Evolutionary conservation across 1,284 basidiomycete genomes (phyloP), one percentile per base, ranked within the genome.

Genomic region (Pseudozyma pruni): DNA sequence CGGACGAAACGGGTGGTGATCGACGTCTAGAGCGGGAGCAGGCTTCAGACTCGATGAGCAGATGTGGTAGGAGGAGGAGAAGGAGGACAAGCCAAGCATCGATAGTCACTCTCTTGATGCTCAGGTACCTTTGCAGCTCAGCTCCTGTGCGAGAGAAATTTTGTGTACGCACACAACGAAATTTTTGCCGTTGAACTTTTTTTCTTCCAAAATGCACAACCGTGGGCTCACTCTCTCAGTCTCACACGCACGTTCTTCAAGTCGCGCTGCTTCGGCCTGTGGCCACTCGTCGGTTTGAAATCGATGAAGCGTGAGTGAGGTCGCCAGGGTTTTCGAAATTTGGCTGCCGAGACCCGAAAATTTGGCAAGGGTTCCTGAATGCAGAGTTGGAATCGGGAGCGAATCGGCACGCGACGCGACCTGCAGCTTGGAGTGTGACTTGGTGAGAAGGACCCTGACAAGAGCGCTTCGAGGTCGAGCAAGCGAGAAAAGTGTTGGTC

Each of bases 361-460:
- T 29, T 29, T 29, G 7, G 11, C 27, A 29, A 11, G 27, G 27
- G 27, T 6, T 29, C 27, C 27, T 7, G 27, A 6, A 7, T 6
- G 7, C 6, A 29, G 27, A 29, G 23, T 22, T 4, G 13, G 22
- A 7, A 40, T 45, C 42, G 51, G 27, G 37, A 0, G 10, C 20
- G 31, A 35, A 53, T 61, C 51, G 58, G 58, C 46, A 54, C 58
- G 46, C 58, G 58, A 54, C 58, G 51, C 58, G 58, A 51, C 56
- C 45, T 17, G 4, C 17, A 6, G 7, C 11, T 46, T 27, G 25
- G 13, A 9, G 27, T 19, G 23, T 29, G 4, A 17, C 8, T 20
- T 29, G 22, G 17, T 13, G 41, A n/a, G 32, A 13, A n/a, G 17
- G 31, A 31, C 43, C 13, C 31, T 33, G 43, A 25, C 7, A 22